Conservation (phyloP, 2,329 filamentous ascomycete genomes). For the Fusarium sterilihyphosum region DNA sequence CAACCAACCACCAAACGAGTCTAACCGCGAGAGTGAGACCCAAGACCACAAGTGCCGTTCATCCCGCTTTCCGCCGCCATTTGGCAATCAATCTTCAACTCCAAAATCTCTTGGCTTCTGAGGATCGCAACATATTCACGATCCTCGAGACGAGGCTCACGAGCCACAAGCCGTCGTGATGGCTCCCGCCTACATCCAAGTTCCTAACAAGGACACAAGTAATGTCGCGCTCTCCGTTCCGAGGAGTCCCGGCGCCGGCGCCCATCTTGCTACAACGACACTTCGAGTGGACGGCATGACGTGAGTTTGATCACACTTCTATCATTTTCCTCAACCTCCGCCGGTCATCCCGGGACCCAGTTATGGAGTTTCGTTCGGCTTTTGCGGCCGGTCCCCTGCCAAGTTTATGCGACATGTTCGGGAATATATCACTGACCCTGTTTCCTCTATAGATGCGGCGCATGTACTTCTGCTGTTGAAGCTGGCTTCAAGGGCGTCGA, state of each 20-base stretch:
- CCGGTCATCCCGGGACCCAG: slow-evolving; percentile 32
- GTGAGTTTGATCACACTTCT: slow-evolving; percentile 55
- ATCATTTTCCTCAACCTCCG: not conserved
- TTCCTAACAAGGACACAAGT: slow-evolving; percentile 57
- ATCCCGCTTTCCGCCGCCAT: slow-evolving; percentile 9
- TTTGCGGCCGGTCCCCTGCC: not conserved
- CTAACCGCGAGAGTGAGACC: slow-evolving; percentile 25
- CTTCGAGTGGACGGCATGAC: slow-evolving; percentile 90
- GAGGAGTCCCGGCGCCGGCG: slow-evolving; percentile 48
- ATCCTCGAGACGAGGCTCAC: slow-evolving; percentile 30
- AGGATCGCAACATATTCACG: slow-evolving; percentile 47
- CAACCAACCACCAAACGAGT: slow-evolving; percentile 26
- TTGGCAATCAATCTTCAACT: slow-evolving; percentile 11
- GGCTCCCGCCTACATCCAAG: slow-evolving; percentile 61
- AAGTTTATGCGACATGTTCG: not conserved
- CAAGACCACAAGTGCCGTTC: slow-evolving; percentile 5
- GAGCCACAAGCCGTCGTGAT: slow-evolving; percentile 48
- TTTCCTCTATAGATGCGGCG: slow-evolving; percentile 75
- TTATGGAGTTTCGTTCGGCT: slow-evolving; percentile 2
- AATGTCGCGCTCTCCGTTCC: slow-evolving; percentile 37
- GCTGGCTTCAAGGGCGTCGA: slow-evolving; percentile 84
- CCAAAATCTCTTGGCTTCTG: slow-evolving; percentile 10
- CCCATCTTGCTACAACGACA: slow-evolving; percentile 88
- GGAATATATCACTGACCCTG: slow-evolving; percentile 45
- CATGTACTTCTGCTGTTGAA: slow-evolving; percentile 96